phyloP scores from a whole-genome alignment of 73 alveolate species.

The Paramecium bursaria region DNA sequence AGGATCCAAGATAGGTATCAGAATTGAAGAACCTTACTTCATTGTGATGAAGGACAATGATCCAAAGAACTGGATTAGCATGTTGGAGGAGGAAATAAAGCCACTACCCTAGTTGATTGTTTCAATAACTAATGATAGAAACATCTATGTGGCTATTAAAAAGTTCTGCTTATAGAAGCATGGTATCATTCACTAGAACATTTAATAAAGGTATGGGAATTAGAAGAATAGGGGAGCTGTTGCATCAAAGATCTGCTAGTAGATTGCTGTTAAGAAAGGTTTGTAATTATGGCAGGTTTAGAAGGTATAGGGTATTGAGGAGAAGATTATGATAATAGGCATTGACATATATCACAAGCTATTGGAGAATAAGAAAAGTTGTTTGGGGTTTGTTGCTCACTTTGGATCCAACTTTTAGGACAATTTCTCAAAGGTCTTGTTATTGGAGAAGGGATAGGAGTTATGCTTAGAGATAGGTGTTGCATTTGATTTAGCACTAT shows the following conservation, averaged over 20 bases:
- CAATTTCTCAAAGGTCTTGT: conserved; percentile 60
- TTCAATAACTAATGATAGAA: conserved; percentile 21
- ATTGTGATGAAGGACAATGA: conserved; percentile 29
- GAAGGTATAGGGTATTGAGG: conserved; percentile 48
- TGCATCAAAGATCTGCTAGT: conserved; percentile 21
- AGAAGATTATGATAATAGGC: conserved; percentile 73
- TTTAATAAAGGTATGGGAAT: not conserved
- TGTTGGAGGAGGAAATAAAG: conserved; percentile 1
- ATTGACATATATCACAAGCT: conserved; percentile 70
- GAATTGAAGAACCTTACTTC: conserved; percentile 19
- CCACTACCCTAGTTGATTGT: not conserved
- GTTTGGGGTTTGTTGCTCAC: conserved; percentile 75
- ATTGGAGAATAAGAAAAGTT: conserved; percentile 17
- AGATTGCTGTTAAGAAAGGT: conserved; percentile 31
- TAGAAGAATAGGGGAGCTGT: not conserved
- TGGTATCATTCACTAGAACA: conserved; percentile 16
- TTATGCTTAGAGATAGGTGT: not conserved
- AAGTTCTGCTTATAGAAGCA: conserved; percentile 1
- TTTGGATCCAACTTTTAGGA: conserved; percentile 64
- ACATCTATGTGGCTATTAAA: conserved; percentile 1
- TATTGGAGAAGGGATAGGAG: conserved; percentile 34
- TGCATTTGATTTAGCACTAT: conserved; percentile 4
- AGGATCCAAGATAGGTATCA: conserved; percentile 41
- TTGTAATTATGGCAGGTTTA: not conserved
- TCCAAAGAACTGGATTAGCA: conserved; percentile 20